phyloP scores from a whole-genome alignment of 768 basidiomycete genomes.

The Tricholoma hemisulphureum region DNA sequence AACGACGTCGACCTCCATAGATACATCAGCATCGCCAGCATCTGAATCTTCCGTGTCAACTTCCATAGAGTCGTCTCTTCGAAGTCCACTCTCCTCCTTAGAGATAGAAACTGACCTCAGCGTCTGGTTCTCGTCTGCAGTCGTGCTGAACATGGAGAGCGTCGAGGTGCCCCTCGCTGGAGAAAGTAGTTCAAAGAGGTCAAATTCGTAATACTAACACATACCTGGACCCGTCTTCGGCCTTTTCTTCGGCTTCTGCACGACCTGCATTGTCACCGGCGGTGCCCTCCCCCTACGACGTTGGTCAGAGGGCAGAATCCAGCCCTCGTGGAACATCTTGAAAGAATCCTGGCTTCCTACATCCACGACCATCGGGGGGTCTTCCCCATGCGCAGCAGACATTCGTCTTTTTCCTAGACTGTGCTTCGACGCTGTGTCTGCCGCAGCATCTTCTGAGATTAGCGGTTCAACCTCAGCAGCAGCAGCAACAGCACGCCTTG shows the following conservation, averaged over 20 bases:
- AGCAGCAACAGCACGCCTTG: conserved; percentile 43
- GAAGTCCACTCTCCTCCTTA: conserved; percentile 17
- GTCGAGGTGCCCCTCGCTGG: conserved; percentile 35
- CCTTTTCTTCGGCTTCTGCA: conserved; percentile 53
- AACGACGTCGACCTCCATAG: conserved; percentile 2
- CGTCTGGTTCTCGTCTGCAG: conserved; percentile 46
- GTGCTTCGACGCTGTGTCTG: conserved; percentile 29
- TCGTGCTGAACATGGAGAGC: conserved; percentile 47
- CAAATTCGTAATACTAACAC: conserved; percentile 5
- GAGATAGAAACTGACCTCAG: conserved; percentile 22
- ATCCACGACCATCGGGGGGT: conserved; percentile 54
- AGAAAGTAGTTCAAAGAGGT: neutral
- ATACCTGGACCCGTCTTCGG: conserved; percentile 42
- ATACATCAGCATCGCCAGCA: neutral
- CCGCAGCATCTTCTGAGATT: neutral
- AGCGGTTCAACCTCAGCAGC: conserved; percentile 36
- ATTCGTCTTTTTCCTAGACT: conserved; percentile 8
- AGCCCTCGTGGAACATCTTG: conserved; percentile 79
- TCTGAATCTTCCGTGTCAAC: neutral
- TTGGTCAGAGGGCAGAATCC: conserved; percentile 79
- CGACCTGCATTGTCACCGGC: conserved; percentile 42
- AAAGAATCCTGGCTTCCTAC: conserved; percentile 75
- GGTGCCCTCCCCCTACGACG: conserved; percentile 56
- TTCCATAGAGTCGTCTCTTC: neutral
- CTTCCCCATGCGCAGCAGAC: neutral